phyloP scores from a whole-genome alignment of 768 basidiomycete species.

The Podaxis sp. region DNA sequence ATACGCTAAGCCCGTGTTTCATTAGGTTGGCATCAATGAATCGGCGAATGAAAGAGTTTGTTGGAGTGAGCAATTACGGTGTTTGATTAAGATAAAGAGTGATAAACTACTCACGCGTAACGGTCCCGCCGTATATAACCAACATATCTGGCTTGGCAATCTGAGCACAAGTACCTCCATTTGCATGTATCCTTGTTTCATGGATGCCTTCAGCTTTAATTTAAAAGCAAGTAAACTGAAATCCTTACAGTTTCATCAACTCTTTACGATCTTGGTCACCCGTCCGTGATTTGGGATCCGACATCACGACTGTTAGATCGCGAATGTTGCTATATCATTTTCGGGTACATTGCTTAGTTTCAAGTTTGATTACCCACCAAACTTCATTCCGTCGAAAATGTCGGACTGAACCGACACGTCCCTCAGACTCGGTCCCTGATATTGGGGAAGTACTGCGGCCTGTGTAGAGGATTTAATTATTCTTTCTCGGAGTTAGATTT shows the following conservation, averaged over 20 bases:
- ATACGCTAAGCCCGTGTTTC: constrained; percentile 45
- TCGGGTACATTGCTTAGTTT: background rate
- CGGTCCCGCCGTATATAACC: constrained; percentile 68
- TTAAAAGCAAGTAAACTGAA: background rate
- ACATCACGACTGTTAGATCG: constrained; percentile 58
- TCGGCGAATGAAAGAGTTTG: background rate
- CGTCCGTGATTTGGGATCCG: constrained; percentile 69
- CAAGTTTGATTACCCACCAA: constrained; percentile 53
- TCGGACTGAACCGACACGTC: constrained; percentile 58
- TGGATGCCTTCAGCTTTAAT: background rate
- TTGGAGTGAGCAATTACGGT: background rate
- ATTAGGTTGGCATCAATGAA: background rate
- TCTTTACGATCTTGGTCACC: constrained; percentile 69
- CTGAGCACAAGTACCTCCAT: constrained; percentile 68
- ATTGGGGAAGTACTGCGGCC: constrained; percentile 63
- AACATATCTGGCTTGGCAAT: constrained; percentile 51
- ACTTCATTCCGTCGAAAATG: constrained; percentile 73
- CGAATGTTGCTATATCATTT: background rate
- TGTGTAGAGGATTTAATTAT: constrained; percentile 22
- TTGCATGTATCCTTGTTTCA: constrained; percentile 57
- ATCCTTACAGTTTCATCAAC: constrained; percentile 61
- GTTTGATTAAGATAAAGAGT: background rate
- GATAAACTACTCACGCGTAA: constrained; percentile 52
- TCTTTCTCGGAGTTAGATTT: background rate
- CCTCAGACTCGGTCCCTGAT: constrained; percentile 61